phyloP scores from a whole-genome alignment of 768 basidiomycete genomes.

The Termitomyces bulborhizus region DNA sequence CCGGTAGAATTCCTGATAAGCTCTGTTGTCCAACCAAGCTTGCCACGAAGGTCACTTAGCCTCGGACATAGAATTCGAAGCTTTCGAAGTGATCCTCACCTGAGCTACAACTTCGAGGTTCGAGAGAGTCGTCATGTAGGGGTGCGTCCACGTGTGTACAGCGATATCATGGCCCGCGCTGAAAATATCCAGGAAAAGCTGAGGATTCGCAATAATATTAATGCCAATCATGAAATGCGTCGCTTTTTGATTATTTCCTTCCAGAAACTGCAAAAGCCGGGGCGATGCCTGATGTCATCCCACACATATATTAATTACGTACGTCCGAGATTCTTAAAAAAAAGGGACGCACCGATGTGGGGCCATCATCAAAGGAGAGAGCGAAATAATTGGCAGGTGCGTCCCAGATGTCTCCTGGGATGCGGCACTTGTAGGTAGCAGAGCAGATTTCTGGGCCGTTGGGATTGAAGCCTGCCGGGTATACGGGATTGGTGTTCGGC shows the following conservation, averaged over 20 bases:
- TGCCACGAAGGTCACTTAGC: neutral
- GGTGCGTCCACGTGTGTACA: slow-evolving; percentile 67
- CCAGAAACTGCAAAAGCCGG: slow-evolving; percentile 59
- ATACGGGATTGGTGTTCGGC: slow-evolving; percentile 32
- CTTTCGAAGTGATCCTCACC: slow-evolving; percentile 20
- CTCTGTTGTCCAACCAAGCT: slow-evolving; percentile 77
- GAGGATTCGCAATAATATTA: slow-evolving; percentile 58
- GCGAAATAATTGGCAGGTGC: slow-evolving; percentile 66
- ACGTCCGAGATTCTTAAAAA: neutral
- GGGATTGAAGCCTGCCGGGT: slow-evolving; percentile 39
- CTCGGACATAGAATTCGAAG: neutral
- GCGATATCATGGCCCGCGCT: slow-evolving; percentile 39
- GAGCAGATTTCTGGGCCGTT: slow-evolving; percentile 62
- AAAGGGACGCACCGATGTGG: slow-evolving; percentile 33
- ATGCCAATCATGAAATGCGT: slow-evolving; percentile 91
- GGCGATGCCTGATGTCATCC: slow-evolving; percentile 27
- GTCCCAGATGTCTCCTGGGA: slow-evolving; percentile 64
- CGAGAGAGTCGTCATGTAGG: slow-evolving; percentile 72
- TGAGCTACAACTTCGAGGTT: slow-evolving; percentile 68
- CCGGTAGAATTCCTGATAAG: slow-evolving; percentile 77
- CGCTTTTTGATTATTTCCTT: slow-evolving; percentile 55
- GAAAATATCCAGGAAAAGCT: slow-evolving; percentile 50
- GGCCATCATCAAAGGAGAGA: slow-evolving; percentile 79
- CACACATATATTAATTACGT: slow-evolving; percentile 1
- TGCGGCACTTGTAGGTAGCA: slow-evolving; percentile 62